phyloP scores from a whole-genome alignment of 345 rosid species.

The Citrus hindsii region DNA sequence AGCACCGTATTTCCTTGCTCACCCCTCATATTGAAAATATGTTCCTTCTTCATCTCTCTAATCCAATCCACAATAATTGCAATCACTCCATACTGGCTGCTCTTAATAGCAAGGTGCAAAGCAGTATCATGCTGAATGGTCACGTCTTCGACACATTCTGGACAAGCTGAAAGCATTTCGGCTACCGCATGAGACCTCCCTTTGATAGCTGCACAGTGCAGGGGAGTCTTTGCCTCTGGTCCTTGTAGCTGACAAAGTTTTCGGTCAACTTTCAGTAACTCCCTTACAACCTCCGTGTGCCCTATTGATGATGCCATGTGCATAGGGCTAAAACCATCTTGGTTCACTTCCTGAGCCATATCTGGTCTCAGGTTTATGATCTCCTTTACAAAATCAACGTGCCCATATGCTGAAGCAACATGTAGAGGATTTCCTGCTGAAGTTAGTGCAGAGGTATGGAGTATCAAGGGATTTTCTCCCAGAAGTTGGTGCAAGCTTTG shows the following conservation, averaged over 20 bases:
- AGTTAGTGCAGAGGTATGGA: conserved; percentile 1
- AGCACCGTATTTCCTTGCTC: conserved; percentile 40
- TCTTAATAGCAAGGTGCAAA: conserved; percentile 39
- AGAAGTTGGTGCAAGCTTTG: conserved; percentile 16
- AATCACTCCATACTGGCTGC: conserved; percentile 25
- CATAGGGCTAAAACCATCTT: conserved; percentile 39
- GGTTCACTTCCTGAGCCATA: conserved; percentile 29
- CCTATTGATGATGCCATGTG: conserved; percentile 45
- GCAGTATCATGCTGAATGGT: conserved; percentile 38
- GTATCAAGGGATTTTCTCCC: conserved; percentile 18
- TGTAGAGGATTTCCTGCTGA: conserved; percentile 25
- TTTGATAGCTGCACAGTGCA: conserved; percentile 35
- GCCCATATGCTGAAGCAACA: conserved; percentile 27
- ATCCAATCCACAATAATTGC: conserved; percentile 33
- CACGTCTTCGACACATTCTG: conserved; percentile 33
- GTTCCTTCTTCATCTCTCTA: conserved; percentile 20
- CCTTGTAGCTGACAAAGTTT: conserved; percentile 29
- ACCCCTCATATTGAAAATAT: conserved; percentile 35
- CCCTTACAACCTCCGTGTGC: conserved; percentile 30
- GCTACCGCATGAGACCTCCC: conserved; percentile 30
- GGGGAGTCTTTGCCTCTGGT: conserved; percentile 38
- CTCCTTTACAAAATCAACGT: conserved; percentile 28
- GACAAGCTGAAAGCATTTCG: conserved; percentile 34
- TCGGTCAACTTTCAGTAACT: conserved; percentile 27
- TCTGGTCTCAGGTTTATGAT: conserved; percentile 29